These are phyloP conservation scores for Stereum hirsutum DNA, from an alignment of 1,284 basidiomycete genomes.

Conservation along the genomic window DNA sequence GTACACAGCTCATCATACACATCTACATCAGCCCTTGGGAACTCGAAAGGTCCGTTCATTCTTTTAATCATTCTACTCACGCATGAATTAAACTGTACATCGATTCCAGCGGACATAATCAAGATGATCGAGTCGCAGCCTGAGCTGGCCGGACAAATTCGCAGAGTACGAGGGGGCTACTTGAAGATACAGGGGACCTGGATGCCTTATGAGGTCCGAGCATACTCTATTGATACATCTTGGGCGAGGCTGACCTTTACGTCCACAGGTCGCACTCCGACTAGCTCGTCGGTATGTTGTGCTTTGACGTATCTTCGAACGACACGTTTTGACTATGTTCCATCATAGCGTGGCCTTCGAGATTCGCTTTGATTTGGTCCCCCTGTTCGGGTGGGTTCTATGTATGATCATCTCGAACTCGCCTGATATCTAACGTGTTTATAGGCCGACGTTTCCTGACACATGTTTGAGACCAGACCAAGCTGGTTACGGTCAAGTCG, in stretches of 20 bases:
- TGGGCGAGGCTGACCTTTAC: constrained; percentile 1
- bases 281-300: constrained; percentile 60
- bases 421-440: constrained; percentile 7
- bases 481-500: constrained; percentile 72
- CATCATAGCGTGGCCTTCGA: constrained; percentile 84
- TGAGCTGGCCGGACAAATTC: constrained; percentile 70
- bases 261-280: constrained; percentile 58
- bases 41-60: constrained; percentile 60
- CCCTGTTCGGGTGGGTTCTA: constrained; percentile 63
- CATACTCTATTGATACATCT: background rate
- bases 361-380: constrained; percentile 77
- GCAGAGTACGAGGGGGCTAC: constrained; percentile 78
- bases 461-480: constrained; percentile 77
- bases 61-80: background rate
- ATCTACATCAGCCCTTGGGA: constrained; percentile 54
- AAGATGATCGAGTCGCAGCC: constrained; percentile 86
- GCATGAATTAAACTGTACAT: constrained; percentile 4
- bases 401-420: constrained; percentile 3
- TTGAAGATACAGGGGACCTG: constrained; percentile 85
- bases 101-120: constrained; percentile 67
- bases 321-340: constrained; percentile 13
- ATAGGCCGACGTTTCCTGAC: constrained; percentile 55
- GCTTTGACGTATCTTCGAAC: constrained; percentile 1
- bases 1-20: constrained; percentile 2
- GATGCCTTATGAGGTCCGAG: constrained; percentile 77